Evolutionary conservation across 495 filamentous ascomycete genomes (phyloP).

Genomic region (Alectoria sarmentosa): DNA sequence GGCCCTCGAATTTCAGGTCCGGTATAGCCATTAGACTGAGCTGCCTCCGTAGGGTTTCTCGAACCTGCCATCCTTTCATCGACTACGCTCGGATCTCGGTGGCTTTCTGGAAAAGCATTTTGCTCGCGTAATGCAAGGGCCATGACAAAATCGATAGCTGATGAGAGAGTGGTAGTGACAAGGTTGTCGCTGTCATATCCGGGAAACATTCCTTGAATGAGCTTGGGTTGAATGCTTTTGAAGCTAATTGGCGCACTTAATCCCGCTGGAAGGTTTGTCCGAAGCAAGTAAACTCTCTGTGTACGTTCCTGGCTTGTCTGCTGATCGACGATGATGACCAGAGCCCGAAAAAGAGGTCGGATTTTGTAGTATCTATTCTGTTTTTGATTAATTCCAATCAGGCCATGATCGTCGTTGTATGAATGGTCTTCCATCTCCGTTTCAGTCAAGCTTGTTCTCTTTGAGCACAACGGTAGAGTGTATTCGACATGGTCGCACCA

Average conservation of each 20-base stretch:
- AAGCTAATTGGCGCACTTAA: constrained; percentile 14
- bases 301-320: background rate
- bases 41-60: background rate
- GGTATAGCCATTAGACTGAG: background rate
- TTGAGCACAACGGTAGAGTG: constrained; percentile 14
- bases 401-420: constrained; percentile 4
- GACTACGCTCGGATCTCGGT: constrained; percentile 4
- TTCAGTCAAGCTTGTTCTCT: background rate
- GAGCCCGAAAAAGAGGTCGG: constrained; percentile 6
- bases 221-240: constrained; percentile 9
- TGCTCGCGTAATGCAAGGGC: constrained; percentile 5
- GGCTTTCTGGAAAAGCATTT: background rate
- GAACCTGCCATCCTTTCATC: constrained; percentile 2
- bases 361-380: constrained; percentile 11
- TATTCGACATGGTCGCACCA: constrained; percentile 16
- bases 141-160: constrained; percentile 8
- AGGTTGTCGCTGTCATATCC: background rate
- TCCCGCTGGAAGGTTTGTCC: constrained; percentile 5
- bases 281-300: constrained; percentile 8
- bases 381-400: constrained; percentile 7
- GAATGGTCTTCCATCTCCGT: background rate
- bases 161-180: constrained; percentile 6
- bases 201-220: background rate
- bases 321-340: constrained; percentile 11
- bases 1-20: background rate